Conservation (phyloP, 352 stramenopile species). For the Pythium periplocum region DNA sequence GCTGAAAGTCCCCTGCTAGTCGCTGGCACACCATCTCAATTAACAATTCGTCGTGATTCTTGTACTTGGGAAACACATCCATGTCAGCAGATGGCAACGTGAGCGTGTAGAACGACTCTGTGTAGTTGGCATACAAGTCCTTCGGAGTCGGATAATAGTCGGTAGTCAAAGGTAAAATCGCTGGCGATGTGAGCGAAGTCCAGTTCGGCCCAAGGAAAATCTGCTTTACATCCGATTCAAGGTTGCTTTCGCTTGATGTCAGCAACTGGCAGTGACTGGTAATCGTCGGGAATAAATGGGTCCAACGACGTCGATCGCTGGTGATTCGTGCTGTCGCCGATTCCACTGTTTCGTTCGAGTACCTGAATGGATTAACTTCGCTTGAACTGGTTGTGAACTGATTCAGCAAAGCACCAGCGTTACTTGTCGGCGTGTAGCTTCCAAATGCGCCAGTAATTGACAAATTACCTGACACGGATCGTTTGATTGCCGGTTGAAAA, state of each 20-base stretch:
- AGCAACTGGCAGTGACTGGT: neutral
- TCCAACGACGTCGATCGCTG: slow-evolving; percentile 93
- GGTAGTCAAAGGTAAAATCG: slow-evolving; percentile 89
- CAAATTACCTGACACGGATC: slow-evolving; percentile 10
- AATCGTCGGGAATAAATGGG: slow-evolving; percentile 91
- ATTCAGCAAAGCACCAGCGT: no score
- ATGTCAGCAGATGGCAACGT: slow-evolving; percentile 52
- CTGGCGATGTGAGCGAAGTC: slow-evolving; percentile 93
- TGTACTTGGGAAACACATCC: slow-evolving; percentile 49
- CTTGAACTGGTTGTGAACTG: neutral
- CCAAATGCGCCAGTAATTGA: slow-evolving; percentile 7
- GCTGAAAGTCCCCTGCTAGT: slow-evolving; percentile 70
- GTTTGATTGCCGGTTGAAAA: slow-evolving; percentile 4
- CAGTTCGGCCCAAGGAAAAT: slow-evolving; percentile 92
- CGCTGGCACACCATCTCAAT: slow-evolving; percentile 83
- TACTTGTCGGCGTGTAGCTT: neutral
- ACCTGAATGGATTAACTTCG: slow-evolving; percentile 44
- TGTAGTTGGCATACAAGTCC: slow-evolving; percentile 59
- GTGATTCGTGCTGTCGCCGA: slow-evolving; percentile 33
- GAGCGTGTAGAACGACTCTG: slow-evolving; percentile 79
- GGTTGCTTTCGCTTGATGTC: no score
- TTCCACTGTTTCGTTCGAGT: slow-evolving; percentile 29
- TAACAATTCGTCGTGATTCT: slow-evolving; percentile 59
- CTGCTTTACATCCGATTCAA: slow-evolving; percentile 12
- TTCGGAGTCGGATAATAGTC: slow-evolving; percentile 82